A percentile compares a stretch with the other conserved stretches of the same genome.
Evolutionary conservation across 371 early-diverging fungal species (phyloP).

Genomic region (Conidiobolus incongruus): DNA sequence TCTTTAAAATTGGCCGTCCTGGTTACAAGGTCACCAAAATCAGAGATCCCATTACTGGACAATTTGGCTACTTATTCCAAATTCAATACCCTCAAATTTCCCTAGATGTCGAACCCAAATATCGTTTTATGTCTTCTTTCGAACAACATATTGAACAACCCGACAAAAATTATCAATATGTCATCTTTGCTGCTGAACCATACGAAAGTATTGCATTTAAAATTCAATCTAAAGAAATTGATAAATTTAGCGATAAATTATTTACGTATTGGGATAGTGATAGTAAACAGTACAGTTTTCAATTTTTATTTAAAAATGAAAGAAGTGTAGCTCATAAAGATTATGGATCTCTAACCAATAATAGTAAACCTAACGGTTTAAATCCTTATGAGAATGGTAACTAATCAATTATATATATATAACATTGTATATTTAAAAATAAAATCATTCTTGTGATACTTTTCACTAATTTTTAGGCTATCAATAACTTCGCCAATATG

Average conservation of each 20-base stretch:
- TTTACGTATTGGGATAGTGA: constrained; percentile 93
- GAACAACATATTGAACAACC: constrained; percentile 87
- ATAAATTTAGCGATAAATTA: constrained; percentile 56
- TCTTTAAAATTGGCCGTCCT: constrained; percentile 93
- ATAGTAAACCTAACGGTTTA: too few species aligned
- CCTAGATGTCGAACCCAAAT: constrained; percentile 50
- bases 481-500: too few species aligned
- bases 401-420: too few species aligned
- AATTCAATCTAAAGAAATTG: constrained; percentile 78
- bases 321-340: constrained; percentile 11
- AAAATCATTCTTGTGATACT: too few species aligned
- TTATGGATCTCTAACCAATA: too few species aligned
- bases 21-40: constrained; percentile 92
- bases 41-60: constrained; percentile 65
- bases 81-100: constrained; percentile 82
- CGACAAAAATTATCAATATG: constrained; percentile 72
- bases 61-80: constrained; percentile 82
- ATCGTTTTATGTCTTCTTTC: constrained; percentile 95
- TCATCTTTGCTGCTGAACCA: constrained; percentile 90
- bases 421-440: too few species aligned
- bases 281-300: constrained; percentile 62
- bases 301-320: constrained; percentile 62
- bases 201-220: constrained; percentile 93
- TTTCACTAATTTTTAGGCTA: too few species aligned
- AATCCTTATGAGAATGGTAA: too few species aligned